Conservation (phyloP, 192 early-diverging fungal genomes). For the Chytriomyces hyalinus region DNA sequence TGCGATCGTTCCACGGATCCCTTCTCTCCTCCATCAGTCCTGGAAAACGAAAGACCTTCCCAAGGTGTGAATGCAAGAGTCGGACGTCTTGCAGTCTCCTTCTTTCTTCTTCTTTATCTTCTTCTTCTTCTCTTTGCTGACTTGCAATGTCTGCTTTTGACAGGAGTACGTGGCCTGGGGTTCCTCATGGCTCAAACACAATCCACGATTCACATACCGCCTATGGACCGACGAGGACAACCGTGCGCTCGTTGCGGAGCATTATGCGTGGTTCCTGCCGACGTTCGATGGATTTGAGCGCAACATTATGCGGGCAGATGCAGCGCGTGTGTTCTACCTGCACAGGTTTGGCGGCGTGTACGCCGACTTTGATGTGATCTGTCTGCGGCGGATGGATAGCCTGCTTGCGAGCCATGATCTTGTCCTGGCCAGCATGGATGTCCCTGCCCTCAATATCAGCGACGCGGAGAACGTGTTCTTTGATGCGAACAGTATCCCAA, state of each 20-base stretch:
- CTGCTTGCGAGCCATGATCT: conserved; percentile 6
- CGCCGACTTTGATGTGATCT: conserved; percentile 41
- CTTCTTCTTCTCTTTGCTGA: background rate
- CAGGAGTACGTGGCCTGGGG: conserved; percentile 9
- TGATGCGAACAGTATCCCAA: conserved; percentile 39
- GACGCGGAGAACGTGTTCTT: background rate
- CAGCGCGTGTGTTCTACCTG: conserved; percentile 44
- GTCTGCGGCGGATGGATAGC: conserved; percentile 4
- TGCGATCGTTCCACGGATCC: too few species aligned
- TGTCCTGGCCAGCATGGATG: conserved; percentile 17
- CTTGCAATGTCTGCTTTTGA: background rate
- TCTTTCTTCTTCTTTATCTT: too few species aligned
- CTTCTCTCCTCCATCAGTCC: too few species aligned
- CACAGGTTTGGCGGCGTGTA: conserved; percentile 49
- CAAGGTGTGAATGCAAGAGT: too few species aligned
- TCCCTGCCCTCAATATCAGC: background rate
- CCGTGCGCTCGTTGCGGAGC: conserved; percentile 23
- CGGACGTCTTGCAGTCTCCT: too few species aligned
- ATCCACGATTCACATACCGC: conserved; percentile 12
- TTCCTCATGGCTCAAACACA: background rate
- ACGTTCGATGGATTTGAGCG: conserved; percentile 35
- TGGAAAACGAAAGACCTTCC: too few species aligned
- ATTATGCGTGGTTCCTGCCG: conserved; percentile 46
- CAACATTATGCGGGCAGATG: conserved; percentile 43
- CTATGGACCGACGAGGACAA: conserved; percentile 47